Conservation (phyloP, 768 basidiomycete genomes). For the Pulveroboletus ravenelii region DNA sequence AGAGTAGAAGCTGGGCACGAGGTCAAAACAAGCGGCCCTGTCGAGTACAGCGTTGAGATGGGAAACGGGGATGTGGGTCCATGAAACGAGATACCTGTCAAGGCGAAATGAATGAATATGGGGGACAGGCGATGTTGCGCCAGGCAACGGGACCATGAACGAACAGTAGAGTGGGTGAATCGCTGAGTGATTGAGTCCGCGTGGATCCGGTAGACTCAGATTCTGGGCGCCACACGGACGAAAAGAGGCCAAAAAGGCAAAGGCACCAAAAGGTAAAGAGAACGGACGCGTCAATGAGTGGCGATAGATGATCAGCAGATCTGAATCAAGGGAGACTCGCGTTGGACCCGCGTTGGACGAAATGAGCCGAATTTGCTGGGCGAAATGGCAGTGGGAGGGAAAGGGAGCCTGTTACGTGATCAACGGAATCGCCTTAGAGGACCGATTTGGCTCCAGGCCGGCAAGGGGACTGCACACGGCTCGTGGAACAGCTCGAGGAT, state of each 20-base stretch:
- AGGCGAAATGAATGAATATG: conserved; percentile 10
- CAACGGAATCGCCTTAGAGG: conserved; percentile 21
- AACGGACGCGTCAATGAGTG: conserved; percentile 14
- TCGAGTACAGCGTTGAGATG: conserved; percentile 23
- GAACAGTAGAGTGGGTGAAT: conserved; percentile 10
- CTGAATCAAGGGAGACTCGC: conserved; percentile 17
- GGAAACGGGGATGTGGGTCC: conserved; percentile 15
- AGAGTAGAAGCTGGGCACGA: conserved; percentile 36
- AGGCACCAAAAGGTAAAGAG: conserved; percentile 6
- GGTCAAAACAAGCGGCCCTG: conserved; percentile 33
- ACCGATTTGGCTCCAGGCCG: conserved; percentile 13
- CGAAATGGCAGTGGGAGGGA: conserved; percentile 18
- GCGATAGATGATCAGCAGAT: conserved; percentile 12
- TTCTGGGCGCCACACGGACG: conserved; percentile 13
- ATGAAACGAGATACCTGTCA: conserved; percentile 15
- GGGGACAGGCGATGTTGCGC: conserved; percentile 5
- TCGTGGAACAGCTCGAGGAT: no score
- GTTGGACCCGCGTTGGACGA: neutral
- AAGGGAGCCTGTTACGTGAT: conserved; percentile 29
- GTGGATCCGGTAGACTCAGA: conserved; percentile 21
- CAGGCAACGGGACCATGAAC: conserved; percentile 1
- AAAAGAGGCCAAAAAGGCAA: conserved; percentile 11
- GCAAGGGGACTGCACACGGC: neutral
- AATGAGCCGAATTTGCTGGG: conserved; percentile 13
- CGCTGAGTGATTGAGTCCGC: conserved; percentile 29